These are phyloP conservation scores for Solanum aculeatissimum DNA, from an alignment of 305 asterid species.

Conservation along the genomic window DNA sequence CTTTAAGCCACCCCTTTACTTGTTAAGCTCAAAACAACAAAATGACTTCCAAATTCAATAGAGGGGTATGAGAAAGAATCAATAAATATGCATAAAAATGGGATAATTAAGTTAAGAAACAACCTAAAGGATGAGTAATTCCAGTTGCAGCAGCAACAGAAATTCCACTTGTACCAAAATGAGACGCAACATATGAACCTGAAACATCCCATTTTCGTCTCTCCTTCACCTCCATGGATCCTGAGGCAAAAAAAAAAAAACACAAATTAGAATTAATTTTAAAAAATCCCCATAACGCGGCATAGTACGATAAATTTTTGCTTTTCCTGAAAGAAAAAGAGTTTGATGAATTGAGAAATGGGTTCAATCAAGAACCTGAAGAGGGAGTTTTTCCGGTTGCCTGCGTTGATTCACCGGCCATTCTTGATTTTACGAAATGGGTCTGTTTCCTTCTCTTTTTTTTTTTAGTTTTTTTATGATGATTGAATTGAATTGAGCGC, in stretches of 20 bases:
- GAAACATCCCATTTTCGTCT: constrained; percentile 41
- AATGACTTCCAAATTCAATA: background rate
- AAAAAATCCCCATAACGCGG: background rate
- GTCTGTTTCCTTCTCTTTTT: background rate
- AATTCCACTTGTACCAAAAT: constrained; percentile 80
- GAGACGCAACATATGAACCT: constrained; percentile 42
- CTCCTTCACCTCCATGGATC: constrained; percentile 13
- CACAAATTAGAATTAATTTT: background rate
- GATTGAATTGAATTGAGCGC: background rate
- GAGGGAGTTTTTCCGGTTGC: constrained; percentile 19
- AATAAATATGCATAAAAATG: background rate
- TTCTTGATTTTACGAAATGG: constrained; percentile 1
- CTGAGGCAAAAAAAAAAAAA: constrained; percentile 11
- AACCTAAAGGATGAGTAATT: constrained; percentile 92
- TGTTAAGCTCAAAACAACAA: background rate
- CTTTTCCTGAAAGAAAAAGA: background rate
- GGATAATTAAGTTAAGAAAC: background rate
- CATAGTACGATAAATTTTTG: background rate
- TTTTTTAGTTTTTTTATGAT: background rate
- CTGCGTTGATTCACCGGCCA: constrained; percentile 27
- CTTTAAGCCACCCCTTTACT: background rate
- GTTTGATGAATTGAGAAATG: background rate
- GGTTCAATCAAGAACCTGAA: constrained; percentile 7
- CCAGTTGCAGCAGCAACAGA: constrained; percentile 91
- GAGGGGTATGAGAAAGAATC: background rate